These are phyloP conservation scores for Neolentinus lepideus DNA, from an alignment of 1,284 basidiomycete species.

Conservation along the genomic window DNA sequence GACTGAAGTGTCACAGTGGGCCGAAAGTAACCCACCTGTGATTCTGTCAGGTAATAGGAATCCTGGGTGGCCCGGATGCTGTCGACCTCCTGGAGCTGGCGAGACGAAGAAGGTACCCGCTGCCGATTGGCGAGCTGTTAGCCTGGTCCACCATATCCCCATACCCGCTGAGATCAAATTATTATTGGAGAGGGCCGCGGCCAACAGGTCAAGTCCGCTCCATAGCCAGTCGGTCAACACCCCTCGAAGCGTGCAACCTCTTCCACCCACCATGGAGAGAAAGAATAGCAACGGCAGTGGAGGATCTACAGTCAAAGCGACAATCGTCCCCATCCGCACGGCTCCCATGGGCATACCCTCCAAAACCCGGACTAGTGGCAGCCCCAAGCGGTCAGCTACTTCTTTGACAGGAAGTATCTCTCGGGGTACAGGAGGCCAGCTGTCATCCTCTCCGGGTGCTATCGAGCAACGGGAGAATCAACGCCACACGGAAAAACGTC, in stretches of 20 bases:
- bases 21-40: constrained; percentile 41
- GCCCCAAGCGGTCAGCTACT: constrained; percentile 35
- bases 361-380: constrained; percentile 35
- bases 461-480: constrained; percentile 34
- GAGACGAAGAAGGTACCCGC: constrained; percentile 58
- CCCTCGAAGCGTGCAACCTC: constrained; percentile 14
- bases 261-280: constrained; percentile 36
- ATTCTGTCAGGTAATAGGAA: constrained; percentile 54
- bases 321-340: constrained; percentile 17
- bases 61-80: constrained; percentile 79
- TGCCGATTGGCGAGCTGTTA: constrained; percentile 77
- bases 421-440: constrained; percentile 28
- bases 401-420: constrained; percentile 30
- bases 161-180: constrained; percentile 65
- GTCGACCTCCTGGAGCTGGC: constrained; percentile 52
- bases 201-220: constrained; percentile 18
- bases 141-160: constrained; percentile 58
- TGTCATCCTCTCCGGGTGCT: constrained; percentile 32
- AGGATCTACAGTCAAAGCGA: constrained; percentile 17
- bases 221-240: constrained; percentile 15
- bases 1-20: constrained; percentile 46
- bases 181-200: constrained; percentile 46
- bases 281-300: constrained; percentile 38
- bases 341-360: constrained; percentile 26
- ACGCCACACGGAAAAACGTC: constrained; percentile 42